These are phyloP conservation scores for Hirschioporus abietinus DNA, from an alignment of 768 basidiomycete genomes.

Conservation along the genomic window DNA sequence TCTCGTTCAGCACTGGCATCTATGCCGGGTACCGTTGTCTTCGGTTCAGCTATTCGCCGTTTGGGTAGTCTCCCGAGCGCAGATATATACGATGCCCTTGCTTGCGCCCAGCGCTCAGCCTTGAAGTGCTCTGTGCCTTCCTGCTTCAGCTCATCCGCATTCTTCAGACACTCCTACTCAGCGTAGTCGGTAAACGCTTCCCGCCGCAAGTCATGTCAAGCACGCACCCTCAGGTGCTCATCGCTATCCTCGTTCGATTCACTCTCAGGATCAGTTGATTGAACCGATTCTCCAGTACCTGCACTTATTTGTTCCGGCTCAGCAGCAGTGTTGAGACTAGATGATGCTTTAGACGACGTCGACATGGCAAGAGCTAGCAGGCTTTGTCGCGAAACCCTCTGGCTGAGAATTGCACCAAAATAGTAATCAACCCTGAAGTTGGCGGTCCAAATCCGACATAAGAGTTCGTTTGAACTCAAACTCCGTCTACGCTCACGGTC, in stretches of 20 bases:
- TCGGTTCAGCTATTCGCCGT: constrained; percentile 22
- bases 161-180: constrained; percentile 37
- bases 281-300: not conserved
- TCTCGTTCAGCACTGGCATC: constrained; percentile 21
- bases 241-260: constrained; percentile 3
- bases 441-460: too few relatives aligned
- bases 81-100: constrained; percentile 61
- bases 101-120: constrained; percentile 58
- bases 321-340: not conserved
- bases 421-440: too few relatives aligned
- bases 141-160: constrained; percentile 60
- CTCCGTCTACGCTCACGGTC: too few relatives aligned
- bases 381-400: not conserved
- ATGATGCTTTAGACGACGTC: not conserved
- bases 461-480: too few relatives aligned
- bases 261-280: too few relatives aligned
- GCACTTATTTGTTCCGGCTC: not conserved
- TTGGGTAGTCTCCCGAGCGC: constrained; percentile 66
- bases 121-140: constrained; percentile 77
- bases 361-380: not conserved
- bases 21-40: constrained; percentile 13
- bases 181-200: not conserved
- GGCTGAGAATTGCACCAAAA: not conserved
- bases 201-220: not conserved
- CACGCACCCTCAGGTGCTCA: constrained; percentile 10